Conservation (phyloP, 163 green algal species). For the Prototheca wickerhamii region DNA sequence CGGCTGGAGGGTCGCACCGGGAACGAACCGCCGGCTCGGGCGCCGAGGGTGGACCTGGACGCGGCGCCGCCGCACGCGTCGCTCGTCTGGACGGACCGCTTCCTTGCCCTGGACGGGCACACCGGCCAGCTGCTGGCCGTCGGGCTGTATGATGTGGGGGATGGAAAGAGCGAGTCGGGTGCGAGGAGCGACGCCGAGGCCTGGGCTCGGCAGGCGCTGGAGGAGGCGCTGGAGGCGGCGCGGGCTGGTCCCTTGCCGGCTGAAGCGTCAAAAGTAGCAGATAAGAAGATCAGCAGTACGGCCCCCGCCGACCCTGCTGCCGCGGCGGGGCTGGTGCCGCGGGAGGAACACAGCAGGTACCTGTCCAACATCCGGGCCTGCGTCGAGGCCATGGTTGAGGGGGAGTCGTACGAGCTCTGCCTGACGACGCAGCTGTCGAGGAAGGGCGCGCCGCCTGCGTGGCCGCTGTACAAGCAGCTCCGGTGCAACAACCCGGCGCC, state of each 20-base stretch:
- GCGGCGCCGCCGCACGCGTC: conserved; percentile 66
- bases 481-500: conserved; percentile 82
- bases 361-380: conserved; percentile 5
- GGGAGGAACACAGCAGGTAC: background rate
- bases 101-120: conserved; percentile 79
- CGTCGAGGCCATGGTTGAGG: conserved; percentile 13
- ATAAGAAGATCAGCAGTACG: no score
- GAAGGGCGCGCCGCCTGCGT: conserved; percentile 20
- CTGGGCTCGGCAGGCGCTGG: conserved; percentile 5
- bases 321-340: background rate
- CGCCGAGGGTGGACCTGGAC: conserved; percentile 8
- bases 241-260: no score
- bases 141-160: conserved; percentile 27
- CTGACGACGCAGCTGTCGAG: conserved; percentile 65
- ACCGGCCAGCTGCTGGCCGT: conserved; percentile 69
- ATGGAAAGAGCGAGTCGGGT: no score
- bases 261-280: no score
- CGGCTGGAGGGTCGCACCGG: no score
- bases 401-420: conserved; percentile 95
- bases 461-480: conserved; percentile 67
- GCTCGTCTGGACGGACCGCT: conserved; percentile 78
- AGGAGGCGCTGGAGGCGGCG: no score
- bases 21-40: background rate
- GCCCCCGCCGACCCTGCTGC: no score
- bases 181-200: background rate